Base-by-base conservation (phyloP, 83 land plant species). In the Picea abies region DNA sequence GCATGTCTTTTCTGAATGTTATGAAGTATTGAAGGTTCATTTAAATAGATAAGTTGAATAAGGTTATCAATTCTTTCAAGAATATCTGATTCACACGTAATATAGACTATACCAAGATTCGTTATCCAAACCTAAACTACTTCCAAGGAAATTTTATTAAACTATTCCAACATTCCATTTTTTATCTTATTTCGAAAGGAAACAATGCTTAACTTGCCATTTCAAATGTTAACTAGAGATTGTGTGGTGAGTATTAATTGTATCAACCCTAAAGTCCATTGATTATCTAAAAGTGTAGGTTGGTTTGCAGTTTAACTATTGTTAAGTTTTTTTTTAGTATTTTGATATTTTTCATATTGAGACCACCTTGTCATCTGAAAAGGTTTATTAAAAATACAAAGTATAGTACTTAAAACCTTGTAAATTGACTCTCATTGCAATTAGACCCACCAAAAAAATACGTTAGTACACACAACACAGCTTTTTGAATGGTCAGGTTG, bases 1-100 rank as follows among this genome's bases (percentile, higher is more conserved):
- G 44, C 44, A 41, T 41, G 7, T 41, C 4, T 5, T 5, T 41
- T 41, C 5, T 41, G 7, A 41, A 41, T 41, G 7, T 41, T 41
- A 41, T 35, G 35, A 73, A 94, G 90, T 80, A 96, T 89, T 78
- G 99, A 93, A 80, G 99, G 99, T 80, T 95, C 98, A 84, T 97
- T 97, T 84, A 95, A 35, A 35, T 35, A 35, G 83, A 77, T 94
- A 97, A 85, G 72, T 41, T 41, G 44, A 41, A 5, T 41, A 41
- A 41, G 44, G 44, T 41, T 6, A 41, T 41, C 0, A 41, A 41
- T 0, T 41, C 44, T 6, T 41, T 41, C 44, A 41, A 5, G 7
- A 41, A 41, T 41, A 5, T 41, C 0, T 41, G 44, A 5, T 29
- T 86, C 84, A 82, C 70, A 87, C 37, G 32, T 23, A 17, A 15